phyloP scores from a whole-genome alignment of 2,329 filamentous ascomycete genomes.

The Hypocreales sp. region DNA sequence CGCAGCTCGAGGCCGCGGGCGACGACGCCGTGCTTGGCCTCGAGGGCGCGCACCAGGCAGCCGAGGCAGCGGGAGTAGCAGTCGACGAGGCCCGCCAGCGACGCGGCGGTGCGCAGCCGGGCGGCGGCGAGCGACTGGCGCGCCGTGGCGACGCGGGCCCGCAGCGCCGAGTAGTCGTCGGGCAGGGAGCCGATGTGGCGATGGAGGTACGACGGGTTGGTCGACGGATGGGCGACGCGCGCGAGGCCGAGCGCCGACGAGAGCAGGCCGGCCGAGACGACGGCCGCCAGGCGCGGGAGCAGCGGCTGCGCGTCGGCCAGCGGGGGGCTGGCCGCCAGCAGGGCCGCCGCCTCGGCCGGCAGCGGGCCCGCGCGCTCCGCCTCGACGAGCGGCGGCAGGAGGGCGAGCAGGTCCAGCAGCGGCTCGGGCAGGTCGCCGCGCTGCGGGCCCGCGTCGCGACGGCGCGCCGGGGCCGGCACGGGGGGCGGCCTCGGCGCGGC shows the following conservation, averaged over 20 bases:
- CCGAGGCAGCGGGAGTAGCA: conserved; percentile 22
- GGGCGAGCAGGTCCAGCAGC: conserved; percentile 36
- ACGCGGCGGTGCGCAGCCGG: conserved; percentile 22
- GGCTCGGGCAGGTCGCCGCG: conserved; percentile 22
- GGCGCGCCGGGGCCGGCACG: no score
- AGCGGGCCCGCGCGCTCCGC: conserved; percentile 17
- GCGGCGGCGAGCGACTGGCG: conserved; percentile 18
- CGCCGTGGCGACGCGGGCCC: conserved; percentile 13
- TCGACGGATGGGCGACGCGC: conserved; percentile 30
- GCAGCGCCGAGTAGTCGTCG: conserved; percentile 20
- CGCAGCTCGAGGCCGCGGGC: conserved; percentile 35
- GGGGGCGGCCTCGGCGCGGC: no score
- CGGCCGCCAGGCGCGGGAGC: conserved; percentile 28
- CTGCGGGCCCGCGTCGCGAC: no score
- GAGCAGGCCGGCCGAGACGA: conserved; percentile 35
- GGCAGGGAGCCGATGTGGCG: conserved; percentile 36
- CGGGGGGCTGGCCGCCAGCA: conserved; percentile 34
- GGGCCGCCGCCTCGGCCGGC: conserved; percentile 17
- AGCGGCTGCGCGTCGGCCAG: conserved; percentile 30
- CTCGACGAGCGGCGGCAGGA: conserved; percentile 34
- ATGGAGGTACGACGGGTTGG: conserved; percentile 42
- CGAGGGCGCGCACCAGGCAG: conserved; percentile 31
- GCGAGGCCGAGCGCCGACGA: conserved; percentile 30
- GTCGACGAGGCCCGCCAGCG: conserved; percentile 22
- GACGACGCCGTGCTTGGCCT: conserved; percentile 37